Conservation (phyloP, 345 rosid genomes). For the Dipteronia dyeriana region DNA sequence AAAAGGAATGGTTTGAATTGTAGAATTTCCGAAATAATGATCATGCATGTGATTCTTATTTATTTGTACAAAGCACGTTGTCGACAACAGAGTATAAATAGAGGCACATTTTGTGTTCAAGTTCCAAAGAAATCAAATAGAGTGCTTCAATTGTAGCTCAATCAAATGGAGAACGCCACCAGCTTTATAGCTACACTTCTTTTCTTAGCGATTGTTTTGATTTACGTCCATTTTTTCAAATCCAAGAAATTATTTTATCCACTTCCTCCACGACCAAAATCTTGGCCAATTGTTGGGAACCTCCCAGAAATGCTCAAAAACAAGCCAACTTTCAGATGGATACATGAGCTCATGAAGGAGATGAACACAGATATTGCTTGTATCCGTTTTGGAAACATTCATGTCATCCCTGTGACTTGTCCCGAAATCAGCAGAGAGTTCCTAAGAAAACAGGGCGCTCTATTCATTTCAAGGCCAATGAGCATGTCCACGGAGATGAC, state of each 20-base stretch:
- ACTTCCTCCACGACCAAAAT: slow-evolving; percentile 45
- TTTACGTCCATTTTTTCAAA: not conserved
- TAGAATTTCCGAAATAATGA: too few species aligned
- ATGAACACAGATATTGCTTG: slow-evolving; percentile 48
- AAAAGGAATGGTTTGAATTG: too few species aligned
- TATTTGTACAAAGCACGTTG: too few species aligned
- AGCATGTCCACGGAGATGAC: slow-evolving; percentile 28
- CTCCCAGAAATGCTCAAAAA: slow-evolving; percentile 34
- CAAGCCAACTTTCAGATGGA: slow-evolving; percentile 44
- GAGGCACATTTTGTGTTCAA: too few species aligned
- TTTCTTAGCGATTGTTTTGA: not conserved
- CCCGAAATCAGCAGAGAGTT: slow-evolving; percentile 46
- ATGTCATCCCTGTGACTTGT: slow-evolving; percentile 43
- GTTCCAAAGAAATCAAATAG: too few species aligned
- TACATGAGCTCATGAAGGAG: slow-evolving; percentile 46
- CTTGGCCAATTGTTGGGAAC: slow-evolving; percentile 46
- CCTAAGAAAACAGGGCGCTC: slow-evolving; percentile 38
- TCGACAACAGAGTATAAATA: too few species aligned
- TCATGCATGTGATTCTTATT: too few species aligned
- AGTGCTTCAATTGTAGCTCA: not conserved
- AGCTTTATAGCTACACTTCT: not conserved
- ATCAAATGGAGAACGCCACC: not conserved
- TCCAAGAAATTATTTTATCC: not conserved
- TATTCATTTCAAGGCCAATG: slow-evolving; percentile 38
- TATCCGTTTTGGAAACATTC: slow-evolving; percentile 39